Evolutionary conservation across 805 yeast genomes (phyloP).

Genomic region (Saccharomycopsis fermentans): DNA sequence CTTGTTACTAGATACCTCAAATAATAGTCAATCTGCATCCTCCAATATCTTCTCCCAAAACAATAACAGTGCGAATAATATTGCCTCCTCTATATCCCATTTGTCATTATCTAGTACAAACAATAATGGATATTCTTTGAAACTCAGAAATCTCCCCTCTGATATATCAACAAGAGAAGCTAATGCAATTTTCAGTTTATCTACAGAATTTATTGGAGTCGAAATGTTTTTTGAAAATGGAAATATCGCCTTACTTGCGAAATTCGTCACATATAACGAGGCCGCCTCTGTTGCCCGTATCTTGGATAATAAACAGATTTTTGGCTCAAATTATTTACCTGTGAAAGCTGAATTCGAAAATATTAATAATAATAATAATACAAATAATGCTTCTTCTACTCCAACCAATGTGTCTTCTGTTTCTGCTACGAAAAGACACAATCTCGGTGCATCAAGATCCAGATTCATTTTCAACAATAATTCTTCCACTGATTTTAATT

Average conservation of each 20-base stretch:
- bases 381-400: not conserved
- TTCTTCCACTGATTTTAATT: not conserved
- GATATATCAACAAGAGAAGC: constrained; percentile 63
- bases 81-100: constrained; percentile 8
- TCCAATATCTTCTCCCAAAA: not conserved
- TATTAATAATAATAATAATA: not conserved
- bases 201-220: constrained; percentile 47
- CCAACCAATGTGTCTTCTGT: not conserved
- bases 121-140: constrained; percentile 25
- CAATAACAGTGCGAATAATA: not conserved
- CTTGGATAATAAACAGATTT: constrained; percentile 12
- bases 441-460: constrained; percentile 9
- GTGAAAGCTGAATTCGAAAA: constrained; percentile 13
- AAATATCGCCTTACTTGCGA: constrained; percentile 13
- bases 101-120: constrained; percentile 9
- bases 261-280: constrained; percentile 4
- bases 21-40: constrained; percentile 8
- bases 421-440: not conserved
- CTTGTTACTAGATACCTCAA: constrained; percentile 5
- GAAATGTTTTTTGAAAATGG: constrained; percentile 33
- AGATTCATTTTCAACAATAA: constrained; percentile 10
- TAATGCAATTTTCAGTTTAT: constrained; percentile 54
- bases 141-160: constrained; percentile 47
- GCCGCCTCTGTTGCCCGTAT: constrained; percentile 11
- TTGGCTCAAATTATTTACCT: constrained; percentile 13